These are phyloP conservation scores for Naganishia cerealis DNA, from an alignment of 1,284 basidiomycete genomes.

Conservation along the genomic window DNA sequence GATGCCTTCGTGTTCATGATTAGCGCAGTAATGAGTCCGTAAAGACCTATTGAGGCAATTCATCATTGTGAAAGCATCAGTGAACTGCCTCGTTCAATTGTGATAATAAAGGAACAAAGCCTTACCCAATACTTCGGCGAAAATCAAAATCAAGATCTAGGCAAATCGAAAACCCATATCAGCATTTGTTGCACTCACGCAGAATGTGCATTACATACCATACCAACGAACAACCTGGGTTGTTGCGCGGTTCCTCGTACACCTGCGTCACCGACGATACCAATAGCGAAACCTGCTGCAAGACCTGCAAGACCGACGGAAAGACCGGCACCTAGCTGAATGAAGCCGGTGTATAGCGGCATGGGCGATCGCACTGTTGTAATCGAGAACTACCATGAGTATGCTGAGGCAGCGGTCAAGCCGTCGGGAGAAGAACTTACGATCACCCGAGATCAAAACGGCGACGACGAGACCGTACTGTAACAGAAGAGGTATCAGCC, in stretches of 20 bases:
- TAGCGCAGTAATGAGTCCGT: slow-evolving; percentile 34
- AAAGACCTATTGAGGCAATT: slow-evolving; percentile 21
- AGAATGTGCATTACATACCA: slow-evolving; percentile 36
- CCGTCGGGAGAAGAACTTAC: slow-evolving; percentile 58
- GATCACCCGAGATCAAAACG: slow-evolving; percentile 75
- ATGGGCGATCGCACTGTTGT: slow-evolving; percentile 54
- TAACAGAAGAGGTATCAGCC: background rate
- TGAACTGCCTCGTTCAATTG: background rate
- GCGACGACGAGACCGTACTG: slow-evolving; percentile 89
- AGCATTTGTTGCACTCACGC: background rate
- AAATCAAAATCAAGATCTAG: slow-evolving; percentile 36
- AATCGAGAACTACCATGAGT: background rate
- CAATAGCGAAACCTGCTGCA: slow-evolving; percentile 86
- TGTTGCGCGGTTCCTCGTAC: slow-evolving; percentile 87
- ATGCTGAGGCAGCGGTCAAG: background rate
- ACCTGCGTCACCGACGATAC: slow-evolving; percentile 94
- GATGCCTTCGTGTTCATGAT: slow-evolving; percentile 35
- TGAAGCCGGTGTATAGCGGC: slow-evolving; percentile 78
- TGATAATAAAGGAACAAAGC: background rate
- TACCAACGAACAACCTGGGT: slow-evolving; percentile 78
- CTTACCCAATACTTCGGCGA: slow-evolving; percentile 34
- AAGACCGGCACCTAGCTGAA: slow-evolving; percentile 85
- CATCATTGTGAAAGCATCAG: background rate
- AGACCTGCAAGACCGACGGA: slow-evolving; percentile 84
- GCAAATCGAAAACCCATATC: background rate